Evolutionary conservation across 2,329 filamentous ascomycete species (phyloP), one percentile per base, ranked within the genome.

Genomic region (Hortaea werneckii): DNA sequence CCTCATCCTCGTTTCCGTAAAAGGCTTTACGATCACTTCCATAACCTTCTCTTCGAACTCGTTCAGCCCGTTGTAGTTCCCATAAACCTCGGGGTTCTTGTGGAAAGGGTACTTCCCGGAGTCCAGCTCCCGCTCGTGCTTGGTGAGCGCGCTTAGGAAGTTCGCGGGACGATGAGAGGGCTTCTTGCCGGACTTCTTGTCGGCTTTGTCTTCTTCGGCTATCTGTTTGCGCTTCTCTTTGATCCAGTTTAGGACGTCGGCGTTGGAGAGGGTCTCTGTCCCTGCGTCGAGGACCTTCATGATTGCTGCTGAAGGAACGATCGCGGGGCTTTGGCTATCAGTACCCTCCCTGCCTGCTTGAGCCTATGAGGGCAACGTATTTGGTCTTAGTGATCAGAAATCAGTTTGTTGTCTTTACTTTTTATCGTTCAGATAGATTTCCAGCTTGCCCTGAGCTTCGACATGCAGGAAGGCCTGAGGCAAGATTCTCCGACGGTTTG

Each of bases 201-300:
- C 56, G 26, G 55, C 51, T 13, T 48, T 52, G 46, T 61, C 61
- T 52, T 64, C 62, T 27, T 40, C 41, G n/a, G 50, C 45, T 48
- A 63, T 58, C 43, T 63, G 61, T 5, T 47, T 47, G 40, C 57
- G 57, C 40, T 63, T 64, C 13, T 52, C 49, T 29, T 52, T 43
- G 43, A 64, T 51, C 55, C 57, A 65, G 43, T 59, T 54, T 26
- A 64, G 54, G 35, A 65, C 61, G 43, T 65, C 63, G 35, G 56
- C 54, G 50, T 65, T 64, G 40, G 61, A 60, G 41, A 65, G 51
- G 35, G 53, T 54, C 28, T 60, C 56, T 32, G 62, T 63, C 46
- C 62, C 62, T 2, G 62, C 60, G 43, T 65, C 61, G 48, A 64
- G 55, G 48, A 65, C 58, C 50, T 62, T 58, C 54, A 61, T 58